phyloP scores from a whole-genome alignment of 129 eudicot genomes.

The Deinandra increscens region DNA sequence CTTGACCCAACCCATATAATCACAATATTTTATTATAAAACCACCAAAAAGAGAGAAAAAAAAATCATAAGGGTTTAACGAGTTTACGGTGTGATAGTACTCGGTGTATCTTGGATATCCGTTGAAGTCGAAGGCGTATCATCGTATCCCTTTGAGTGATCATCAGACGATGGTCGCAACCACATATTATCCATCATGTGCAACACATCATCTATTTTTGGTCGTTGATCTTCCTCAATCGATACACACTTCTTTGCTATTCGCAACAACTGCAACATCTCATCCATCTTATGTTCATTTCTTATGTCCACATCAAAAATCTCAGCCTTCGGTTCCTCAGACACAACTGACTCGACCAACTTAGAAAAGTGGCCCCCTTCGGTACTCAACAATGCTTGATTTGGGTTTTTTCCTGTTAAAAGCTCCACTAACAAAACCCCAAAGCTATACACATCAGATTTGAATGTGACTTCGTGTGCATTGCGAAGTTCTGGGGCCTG shows the following conservation, averaged over 20 bases:
- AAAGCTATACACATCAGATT: conserved; percentile 16
- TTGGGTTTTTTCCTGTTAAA: neutral
- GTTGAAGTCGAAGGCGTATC: too few species aligned
- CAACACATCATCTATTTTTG: neutral
- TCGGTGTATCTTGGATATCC: too few species aligned
- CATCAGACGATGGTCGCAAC: neutral
- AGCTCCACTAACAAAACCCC: too few species aligned
- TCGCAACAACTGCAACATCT: too few species aligned
- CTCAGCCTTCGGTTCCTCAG: neutral
- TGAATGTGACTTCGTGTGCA: neutral
- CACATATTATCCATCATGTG: neutral
- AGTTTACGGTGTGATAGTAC: neutral
- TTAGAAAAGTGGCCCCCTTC: neutral
- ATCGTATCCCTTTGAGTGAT: neutral
- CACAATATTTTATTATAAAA: too few species aligned
- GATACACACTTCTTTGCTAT: conserved; percentile 1
- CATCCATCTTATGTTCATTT: neutral
- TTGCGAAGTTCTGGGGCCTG: too few species aligned
- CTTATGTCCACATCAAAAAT: neutral
- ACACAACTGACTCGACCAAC: neutral
- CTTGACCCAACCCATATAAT: too few species aligned
- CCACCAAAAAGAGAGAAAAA: too few species aligned
- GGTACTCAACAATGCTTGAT: neutral
- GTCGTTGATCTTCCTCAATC: neutral
- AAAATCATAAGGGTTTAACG: too few species aligned